phyloP scores from a whole-genome alignment of 2,329 filamentous ascomycete genomes.

The Paecilomyces sp. region DNA sequence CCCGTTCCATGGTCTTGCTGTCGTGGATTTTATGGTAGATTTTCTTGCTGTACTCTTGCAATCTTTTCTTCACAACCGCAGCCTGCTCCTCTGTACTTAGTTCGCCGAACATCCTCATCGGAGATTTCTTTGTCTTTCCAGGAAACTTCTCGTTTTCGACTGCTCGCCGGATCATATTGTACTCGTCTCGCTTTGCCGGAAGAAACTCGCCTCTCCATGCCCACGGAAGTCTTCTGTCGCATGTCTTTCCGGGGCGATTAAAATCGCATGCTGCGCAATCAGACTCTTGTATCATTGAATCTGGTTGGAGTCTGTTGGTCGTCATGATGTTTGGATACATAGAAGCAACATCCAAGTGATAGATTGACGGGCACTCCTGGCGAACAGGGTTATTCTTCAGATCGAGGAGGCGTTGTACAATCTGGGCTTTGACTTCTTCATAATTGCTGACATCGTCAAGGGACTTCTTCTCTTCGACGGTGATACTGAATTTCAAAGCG shows the following conservation, averaged over 20 bases:
- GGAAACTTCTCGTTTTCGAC: constrained; percentile 91
- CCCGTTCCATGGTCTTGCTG: constrained; percentile 80
- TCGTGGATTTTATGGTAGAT: constrained; percentile 99
- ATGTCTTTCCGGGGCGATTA: constrained; percentile 94
- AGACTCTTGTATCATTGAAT: constrained; percentile 97
- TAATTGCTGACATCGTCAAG: constrained; percentile 75
- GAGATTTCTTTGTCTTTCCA: constrained; percentile 63
- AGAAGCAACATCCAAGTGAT: constrained; percentile 95
- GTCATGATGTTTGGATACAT: constrained; percentile 99
- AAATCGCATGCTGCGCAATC: constrained; percentile 98
- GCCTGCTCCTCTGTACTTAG: constrained; percentile 77
- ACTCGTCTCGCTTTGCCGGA: constrained; percentile 92
- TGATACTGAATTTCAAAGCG: constrained; percentile 80
- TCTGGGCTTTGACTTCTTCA: constrained; percentile 77
- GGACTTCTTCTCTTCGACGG: constrained; percentile 75
- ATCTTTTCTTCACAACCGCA: constrained; percentile 69
- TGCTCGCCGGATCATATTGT: constrained; percentile 95
- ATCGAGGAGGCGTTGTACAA: constrained; percentile 60
- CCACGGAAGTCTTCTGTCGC: constrained; percentile 91
- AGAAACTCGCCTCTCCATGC: constrained; percentile 97
- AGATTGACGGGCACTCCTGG: constrained; percentile 81
- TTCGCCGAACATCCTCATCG: constrained; percentile 70
- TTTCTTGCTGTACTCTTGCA: constrained; percentile 93
- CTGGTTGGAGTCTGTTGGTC: constrained; percentile 91
- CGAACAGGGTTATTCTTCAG: constrained; percentile 79